Percentiles rank a stretch among this genome's conserved stretches.
phyloP scores from a whole-genome alignment of 176 grass and related monocot species.

The Avena atlantica region DNA sequence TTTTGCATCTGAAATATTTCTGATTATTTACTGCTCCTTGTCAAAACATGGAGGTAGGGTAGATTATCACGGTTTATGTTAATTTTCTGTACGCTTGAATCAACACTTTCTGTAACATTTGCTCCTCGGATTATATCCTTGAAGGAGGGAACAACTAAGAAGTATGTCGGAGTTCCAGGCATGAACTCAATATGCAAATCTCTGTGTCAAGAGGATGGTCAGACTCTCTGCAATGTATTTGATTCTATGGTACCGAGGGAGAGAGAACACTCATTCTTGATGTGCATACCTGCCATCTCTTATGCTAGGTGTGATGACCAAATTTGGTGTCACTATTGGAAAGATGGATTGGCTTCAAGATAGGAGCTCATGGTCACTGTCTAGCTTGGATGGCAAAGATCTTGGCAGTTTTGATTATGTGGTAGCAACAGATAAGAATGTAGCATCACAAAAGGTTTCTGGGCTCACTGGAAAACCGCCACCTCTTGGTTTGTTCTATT shows the following conservation, averaged over 20 bases:
- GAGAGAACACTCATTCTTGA: not conserved
- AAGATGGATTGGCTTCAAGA: slow-evolving; percentile 83
- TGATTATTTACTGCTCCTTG: not conserved
- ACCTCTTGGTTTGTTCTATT: slow-evolving; percentile 72
- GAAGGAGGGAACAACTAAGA: slow-evolving; percentile 66
- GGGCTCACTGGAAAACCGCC: slow-evolving; percentile 70
- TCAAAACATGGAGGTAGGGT: not conserved
- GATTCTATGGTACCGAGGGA: not conserved
- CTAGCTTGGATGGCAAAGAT: slow-evolving; percentile 79
- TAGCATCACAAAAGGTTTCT: slow-evolving; percentile 72
- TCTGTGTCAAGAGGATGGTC: slow-evolving; percentile 77
- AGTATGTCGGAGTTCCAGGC: slow-evolving; percentile 82
- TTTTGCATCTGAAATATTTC: not conserved
- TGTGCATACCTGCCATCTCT: slow-evolving; percentile 14
- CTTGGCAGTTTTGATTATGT: slow-evolving; percentile 81
- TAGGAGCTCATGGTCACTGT: slow-evolving; percentile 72
- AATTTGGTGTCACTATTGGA: slow-evolving; percentile 84
- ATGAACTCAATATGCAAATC: slow-evolving; percentile 98
- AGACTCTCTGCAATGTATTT: slow-evolving; percentile 22
- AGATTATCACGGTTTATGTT: slow-evolving; percentile 10
- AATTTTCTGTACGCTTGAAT: not conserved
- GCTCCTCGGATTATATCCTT: not conserved
- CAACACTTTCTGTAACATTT: not conserved
- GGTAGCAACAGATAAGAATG: slow-evolving; percentile 79
- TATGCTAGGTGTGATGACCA: slow-evolving; percentile 70